Evolutionary conservation across 2,329 filamentous ascomycete genomes (phyloP), one percentile per base, ranked within the genome.

Genomic region (Metarhizium guizhouense): DNA sequence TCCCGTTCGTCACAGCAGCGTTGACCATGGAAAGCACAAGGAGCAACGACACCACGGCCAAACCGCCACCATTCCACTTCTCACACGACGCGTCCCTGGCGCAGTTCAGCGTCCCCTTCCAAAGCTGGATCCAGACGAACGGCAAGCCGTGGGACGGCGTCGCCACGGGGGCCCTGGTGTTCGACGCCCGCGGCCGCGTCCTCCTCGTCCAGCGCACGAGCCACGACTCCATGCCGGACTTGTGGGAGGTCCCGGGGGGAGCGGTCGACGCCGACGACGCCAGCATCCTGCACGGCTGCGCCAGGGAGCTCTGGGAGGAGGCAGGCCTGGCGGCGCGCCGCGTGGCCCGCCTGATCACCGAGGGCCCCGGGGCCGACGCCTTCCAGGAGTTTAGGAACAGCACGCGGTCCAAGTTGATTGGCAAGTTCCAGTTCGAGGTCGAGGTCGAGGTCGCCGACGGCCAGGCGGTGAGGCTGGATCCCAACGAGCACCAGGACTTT

Each of bases 161-260:
- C 42, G 63, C 61, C 30, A 61, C 57, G 38, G 61, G 60, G 54
- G 62, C 62, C n/a, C 57, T 69, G 32, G 62, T 71, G 57, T 65
- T 67, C 52, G 43, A 64, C 58, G 18, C 51, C 50, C 13, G 42
- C 2, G 52, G 56, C 40, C 61, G 61, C 48, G 59, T 75, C 18
- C 70, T 75, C 1, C 65, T 76, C 14, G 51, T 76, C 6, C 73
- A 74, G 61, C 72, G 74, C 59, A 67, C 70, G 52, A 57, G 64
- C 4, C 61, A 65, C 53, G 73, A 74, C 64, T 69, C 61, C 16
- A 65, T 69, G 60, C 73, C 74, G 1, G 56, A 65, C 49, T 57
- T 58, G 4, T 77, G 75, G 75, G 74, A 78, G 57, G 54, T 68
- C 1, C 74, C 74, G 5, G 75, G 75, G 40, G 75, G 75, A 34